These are phyloP conservation scores for Nyssa sinensis DNA, from an alignment of 148 eudicot species.

Conservation along the genomic window DNA sequence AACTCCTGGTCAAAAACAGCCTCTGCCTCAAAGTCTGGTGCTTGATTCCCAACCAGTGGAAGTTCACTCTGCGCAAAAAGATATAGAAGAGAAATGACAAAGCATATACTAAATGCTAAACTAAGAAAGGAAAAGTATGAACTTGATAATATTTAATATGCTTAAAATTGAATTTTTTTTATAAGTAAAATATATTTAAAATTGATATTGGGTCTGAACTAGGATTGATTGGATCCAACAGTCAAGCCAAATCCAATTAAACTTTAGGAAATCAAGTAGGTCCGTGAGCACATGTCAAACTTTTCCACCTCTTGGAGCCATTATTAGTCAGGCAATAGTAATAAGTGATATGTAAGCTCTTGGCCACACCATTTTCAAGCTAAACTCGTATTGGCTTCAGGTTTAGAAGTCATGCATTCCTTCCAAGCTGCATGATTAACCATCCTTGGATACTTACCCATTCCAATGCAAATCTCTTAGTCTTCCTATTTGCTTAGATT, in stretches of 20 bases:
- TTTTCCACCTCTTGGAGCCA: not conserved
- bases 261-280: not conserved
- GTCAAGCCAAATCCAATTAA: not conserved
- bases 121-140: not conserved
- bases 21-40: constrained; percentile 95
- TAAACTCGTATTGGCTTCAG: not conserved
- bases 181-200: not conserved
- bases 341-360: not conserved
- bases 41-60: constrained; percentile 85
- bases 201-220: not conserved
- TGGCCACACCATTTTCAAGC: not conserved
- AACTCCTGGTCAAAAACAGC: constrained; percentile 98
- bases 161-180: no score
- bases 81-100: constrained; percentile 11
- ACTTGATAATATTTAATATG: not conserved
- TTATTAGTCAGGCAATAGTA: not conserved
- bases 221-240: not conserved
- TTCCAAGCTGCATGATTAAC: not conserved
- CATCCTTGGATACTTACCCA: not conserved
- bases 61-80: constrained; percentile 45
- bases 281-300: not conserved
- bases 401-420: not conserved
- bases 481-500: not conserved
- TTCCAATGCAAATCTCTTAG: not conserved
- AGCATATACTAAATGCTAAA: not conserved